Conservation (phyloP, 163 green algal genomes). For the Scenedesmus sp. region DNA sequence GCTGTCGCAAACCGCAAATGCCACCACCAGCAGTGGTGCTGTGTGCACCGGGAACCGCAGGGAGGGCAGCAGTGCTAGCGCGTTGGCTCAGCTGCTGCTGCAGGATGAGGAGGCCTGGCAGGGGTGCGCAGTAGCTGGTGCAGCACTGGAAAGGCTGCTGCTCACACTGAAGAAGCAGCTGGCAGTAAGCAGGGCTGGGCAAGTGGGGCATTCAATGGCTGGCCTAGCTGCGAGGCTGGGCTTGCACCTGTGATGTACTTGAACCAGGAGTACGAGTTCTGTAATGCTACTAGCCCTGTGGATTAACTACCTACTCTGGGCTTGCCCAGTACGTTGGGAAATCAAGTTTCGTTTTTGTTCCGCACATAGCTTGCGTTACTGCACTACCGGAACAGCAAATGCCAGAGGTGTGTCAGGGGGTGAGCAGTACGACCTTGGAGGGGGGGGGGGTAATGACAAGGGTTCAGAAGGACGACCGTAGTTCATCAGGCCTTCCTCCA, state of each 20-base stretch:
- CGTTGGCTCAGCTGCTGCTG: slow-evolving; percentile 5
- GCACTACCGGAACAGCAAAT: neutral
- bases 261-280: too few relatives aligned
- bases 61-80: neutral
- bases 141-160: slow-evolving; percentile 23
- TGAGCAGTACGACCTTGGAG: neutral
- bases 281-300: too few relatives aligned
- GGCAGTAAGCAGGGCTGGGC: neutral
- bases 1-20: neutral
- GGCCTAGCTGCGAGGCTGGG: slow-evolving; percentile 30
- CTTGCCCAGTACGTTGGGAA: too few relatives aligned
- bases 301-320: too few relatives aligned
- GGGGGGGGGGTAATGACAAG: neutral
- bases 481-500: neutral
- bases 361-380: too few relatives aligned
- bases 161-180: neutral
- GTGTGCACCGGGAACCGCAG: neutral
- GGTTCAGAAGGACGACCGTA: neutral
- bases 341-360: neutral
- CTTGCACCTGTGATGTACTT: neutral
- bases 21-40: neutral
- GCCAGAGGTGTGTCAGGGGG: neutral
- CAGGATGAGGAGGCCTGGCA: neutral
- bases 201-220: slow-evolving; percentile 5
- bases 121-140: neutral